Base-by-base conservation (phyloP, 1,284 basidiomycete genomes). In the Earliella scabrosa region DNA sequence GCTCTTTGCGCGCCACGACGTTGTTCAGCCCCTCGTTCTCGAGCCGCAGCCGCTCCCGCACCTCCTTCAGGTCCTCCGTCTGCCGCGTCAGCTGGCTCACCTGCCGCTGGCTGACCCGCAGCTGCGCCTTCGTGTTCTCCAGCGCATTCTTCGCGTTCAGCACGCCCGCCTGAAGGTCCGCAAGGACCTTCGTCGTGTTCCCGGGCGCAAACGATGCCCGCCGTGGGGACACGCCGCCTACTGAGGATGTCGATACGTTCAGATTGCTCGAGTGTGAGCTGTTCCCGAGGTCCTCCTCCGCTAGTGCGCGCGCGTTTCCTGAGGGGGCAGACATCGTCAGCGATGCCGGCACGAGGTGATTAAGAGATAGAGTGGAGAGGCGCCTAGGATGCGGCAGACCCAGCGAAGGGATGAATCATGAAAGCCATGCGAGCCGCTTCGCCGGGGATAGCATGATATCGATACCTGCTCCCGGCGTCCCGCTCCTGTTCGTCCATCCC, bases 11-110 rank as follows among this genome's bases (percentile, higher is more conserved):
- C 24, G 90, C 83, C 10, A 95, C 86, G 16, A 94, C 92, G 63
- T 92, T 91, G 65, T 92, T 92, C 58, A 93, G 70, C 1, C 87
- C 87, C 69, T 95, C 93, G 67, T 93, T 94, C 73, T 95, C 93
- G 48, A 92, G 69, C 52, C 91, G 74, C 52, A 94, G 72, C 44
- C 93, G 78, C 68, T 93, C 90, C 59, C 93, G 81, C 1, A 85
- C 87, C 66, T 93, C 92, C 65, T 93, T 93, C 70, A 94, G 73
- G 71, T 95, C 93, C 68, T 95, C 93, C 40, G 85, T 87, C 71
- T 90, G 87, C 41, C 92, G 77, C 34, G 92, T 93, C 40, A 93
- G 73, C 69, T 89, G 87, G 39, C 91, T 88, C 10, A 92, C 87
- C 48, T 84, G 87, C 54, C 90, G 75, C 68, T 93, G 90, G n/a